Conservation (phyloP, 2,329 filamentous ascomycete genomes). For the Aureobasidium sp. region DNA sequence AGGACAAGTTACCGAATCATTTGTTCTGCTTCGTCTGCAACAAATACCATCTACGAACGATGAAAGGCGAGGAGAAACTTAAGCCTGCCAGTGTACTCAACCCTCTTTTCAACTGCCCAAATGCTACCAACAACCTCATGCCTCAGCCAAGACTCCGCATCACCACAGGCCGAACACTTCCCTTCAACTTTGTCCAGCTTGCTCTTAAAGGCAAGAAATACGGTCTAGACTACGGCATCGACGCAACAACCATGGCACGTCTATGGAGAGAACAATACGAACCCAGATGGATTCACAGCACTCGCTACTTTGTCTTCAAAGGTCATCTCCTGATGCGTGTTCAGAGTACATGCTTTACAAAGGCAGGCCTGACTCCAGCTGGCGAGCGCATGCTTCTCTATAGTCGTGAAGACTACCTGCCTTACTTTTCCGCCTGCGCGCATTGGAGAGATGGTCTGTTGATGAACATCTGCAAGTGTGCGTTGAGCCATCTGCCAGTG, state of each 20-base stretch:
- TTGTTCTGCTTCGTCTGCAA: conserved; percentile 54
- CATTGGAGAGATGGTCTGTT: conserved; percentile 58
- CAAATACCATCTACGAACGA: conserved; percentile 48
- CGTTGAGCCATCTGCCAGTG: conserved; percentile 50
- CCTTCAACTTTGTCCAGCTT: conserved; percentile 55
- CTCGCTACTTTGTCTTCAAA: conserved; percentile 46
- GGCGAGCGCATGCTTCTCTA: conserved; percentile 51
- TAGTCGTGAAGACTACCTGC: conserved; percentile 53
- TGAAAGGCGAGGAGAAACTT: conserved; percentile 47
- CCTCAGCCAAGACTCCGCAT: conserved; percentile 44
- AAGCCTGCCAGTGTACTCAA: conserved; percentile 49
- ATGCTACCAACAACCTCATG: conserved; percentile 43
- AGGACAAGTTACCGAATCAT: conserved; percentile 47
- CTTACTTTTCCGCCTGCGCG: conserved; percentile 56
- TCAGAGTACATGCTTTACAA: conserved; percentile 48
- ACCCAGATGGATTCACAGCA: conserved; percentile 48
- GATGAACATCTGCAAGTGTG: conserved; percentile 56
- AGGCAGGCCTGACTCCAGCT: conserved; percentile 41
- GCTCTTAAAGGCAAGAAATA: conserved; percentile 44
- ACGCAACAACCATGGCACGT: conserved; percentile 41
- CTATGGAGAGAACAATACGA: conserved; percentile 46
- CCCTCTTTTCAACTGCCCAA: conserved; percentile 51
- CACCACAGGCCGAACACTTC: conserved; percentile 48
- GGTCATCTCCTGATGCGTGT: conserved; percentile 53
- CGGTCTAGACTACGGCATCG: conserved; percentile 42